Base-by-base conservation (phyloP, 768 basidiomycete genomes). In the Trametes punicea region DNA sequence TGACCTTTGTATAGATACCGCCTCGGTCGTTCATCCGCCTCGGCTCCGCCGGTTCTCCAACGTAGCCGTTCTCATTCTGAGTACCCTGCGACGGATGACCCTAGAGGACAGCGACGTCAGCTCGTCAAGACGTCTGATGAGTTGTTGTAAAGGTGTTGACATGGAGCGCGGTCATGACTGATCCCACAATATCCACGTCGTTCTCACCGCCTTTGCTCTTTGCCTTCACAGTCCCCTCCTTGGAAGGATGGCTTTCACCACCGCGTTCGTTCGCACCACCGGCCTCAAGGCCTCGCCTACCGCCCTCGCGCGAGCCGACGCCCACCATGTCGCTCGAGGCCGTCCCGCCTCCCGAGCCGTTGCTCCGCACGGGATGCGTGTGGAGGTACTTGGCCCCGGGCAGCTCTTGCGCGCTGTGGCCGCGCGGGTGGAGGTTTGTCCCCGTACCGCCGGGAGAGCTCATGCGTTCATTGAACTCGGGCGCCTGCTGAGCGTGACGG, bases 1-100 rank as follows among this genome's bases (percentile, higher is more conserved):
- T 21, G 3, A 57, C 62, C 62, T 60, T 62, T 3, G 62, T 56
- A 34, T 62, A 62, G 11, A 55, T 45, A 5, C 54, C 58, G 7
- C 62, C 62, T 3, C 42, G 36, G 25, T 62, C 57, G 30, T 62
- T 62, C 48, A 51, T 27, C 8, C 61, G 38, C 21, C 16, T 38
- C 23, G 9, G 25, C 13, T 38, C 33, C 4, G 55, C 57, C 8
- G 62, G 62, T 42, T 62, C 29, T 4, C 56, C 50, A 34, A 60
- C 57, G 15, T 59, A 55, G 21, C 54, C 52, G 15, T 57, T 26
- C 20, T 33, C 16, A 21, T 44, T n/a, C 40, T 61, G 52, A 2
- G 42, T 50, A 16, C n/a, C 23, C 10, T 57, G 36, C 18, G 34
- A 31, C 30, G 48, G 49, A 25, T 39, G 29, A 5, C 49, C 52